These are phyloP conservation scores for Penicillium corylophilum DNA, from an alignment of 2,329 filamentous ascomycete species.

Conservation along the genomic window DNA sequence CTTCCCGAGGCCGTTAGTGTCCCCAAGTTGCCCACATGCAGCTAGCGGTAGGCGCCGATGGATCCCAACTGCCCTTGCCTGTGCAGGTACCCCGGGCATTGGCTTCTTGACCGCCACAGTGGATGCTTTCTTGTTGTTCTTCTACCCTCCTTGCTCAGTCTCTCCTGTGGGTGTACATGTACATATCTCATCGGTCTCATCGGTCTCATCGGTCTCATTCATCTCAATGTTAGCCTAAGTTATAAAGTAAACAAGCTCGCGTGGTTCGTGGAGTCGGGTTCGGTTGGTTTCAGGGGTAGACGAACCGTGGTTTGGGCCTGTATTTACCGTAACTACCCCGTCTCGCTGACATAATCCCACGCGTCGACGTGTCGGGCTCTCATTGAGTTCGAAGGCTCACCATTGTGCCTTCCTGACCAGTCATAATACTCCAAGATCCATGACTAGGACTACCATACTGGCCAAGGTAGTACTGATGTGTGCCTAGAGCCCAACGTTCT, in stretches of 20 bases:
- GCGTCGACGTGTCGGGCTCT: not conserved
- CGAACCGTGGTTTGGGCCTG: slow-evolving; percentile 15
- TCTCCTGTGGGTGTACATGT: not conserved
- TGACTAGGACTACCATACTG: not conserved
- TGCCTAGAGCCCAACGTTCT: no score
- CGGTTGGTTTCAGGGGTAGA: slow-evolving; percentile 21
- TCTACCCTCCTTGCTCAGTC: slow-evolving; percentile 1
- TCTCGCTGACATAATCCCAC: slow-evolving; percentile 8
- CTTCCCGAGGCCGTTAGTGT: not conserved
- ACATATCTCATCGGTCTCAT: not conserved
- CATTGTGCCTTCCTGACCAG: not conserved
- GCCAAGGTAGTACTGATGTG: not conserved
- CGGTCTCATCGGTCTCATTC: not conserved
- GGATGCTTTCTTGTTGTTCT: not conserved
- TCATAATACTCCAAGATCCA: no score
- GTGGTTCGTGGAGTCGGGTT: slow-evolving; percentile 9
- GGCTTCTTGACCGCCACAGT: slow-evolving; percentile 10
- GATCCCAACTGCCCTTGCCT: slow-evolving; percentile 7
- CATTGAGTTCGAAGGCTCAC: not conserved
- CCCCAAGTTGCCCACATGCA: slow-evolving; percentile 4
- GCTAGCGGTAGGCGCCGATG: not conserved
- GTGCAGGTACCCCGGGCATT: slow-evolving; percentile 13
- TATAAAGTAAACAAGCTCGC: slow-evolving; percentile 11
- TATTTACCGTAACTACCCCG: not conserved
- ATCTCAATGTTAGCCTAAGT: not conserved